Evolutionary conservation across 2,329 filamentous ascomycete genomes (phyloP).

Genomic region (Juglanconis juglandina): DNA sequence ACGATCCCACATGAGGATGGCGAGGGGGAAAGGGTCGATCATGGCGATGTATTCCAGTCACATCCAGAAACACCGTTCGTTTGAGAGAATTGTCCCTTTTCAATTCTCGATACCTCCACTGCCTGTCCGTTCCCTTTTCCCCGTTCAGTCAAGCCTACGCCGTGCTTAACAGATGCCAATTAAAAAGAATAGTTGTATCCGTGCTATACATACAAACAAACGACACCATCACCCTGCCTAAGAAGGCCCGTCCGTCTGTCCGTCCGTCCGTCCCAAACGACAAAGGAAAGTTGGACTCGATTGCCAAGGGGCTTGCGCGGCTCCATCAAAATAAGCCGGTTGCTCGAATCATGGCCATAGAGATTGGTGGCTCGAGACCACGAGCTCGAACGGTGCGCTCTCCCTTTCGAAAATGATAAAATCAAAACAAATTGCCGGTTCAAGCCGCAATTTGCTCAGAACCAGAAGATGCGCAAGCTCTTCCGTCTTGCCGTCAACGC

Average conservation of each 20-base stretch:
- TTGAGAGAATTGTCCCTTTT: background rate
- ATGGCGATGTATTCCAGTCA: too few species aligned
- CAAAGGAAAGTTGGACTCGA: conserved; percentile 10
- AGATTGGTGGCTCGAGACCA: too few species aligned
- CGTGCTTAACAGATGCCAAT: conserved; percentile 33
- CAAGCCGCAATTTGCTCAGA: background rate
- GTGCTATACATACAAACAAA: conserved; percentile 8
- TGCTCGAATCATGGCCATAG: background rate
- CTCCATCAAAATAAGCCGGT: background rate
- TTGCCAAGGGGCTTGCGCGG: background rate
- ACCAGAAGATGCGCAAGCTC: conserved; percentile 4
- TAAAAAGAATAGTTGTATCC: conserved; percentile 23
- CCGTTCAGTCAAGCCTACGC: conserved; percentile 24
- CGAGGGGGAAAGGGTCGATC: too few species aligned
- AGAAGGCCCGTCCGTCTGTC: background rate
- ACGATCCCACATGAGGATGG: too few species aligned
- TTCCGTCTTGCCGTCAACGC: conserved; percentile 15
- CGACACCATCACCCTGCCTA: conserved; percentile 2
- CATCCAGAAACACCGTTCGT: too few species aligned
- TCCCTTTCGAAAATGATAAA: background rate
- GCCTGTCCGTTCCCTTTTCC: background rate
- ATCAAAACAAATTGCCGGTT: background rate
- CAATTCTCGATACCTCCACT: background rate
- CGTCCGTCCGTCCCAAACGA: conserved; percentile 2
- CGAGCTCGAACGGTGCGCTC: background rate